A percentile compares a stretch with the other conserved stretches of the same genome.
These are phyloP conservation scores for Vachellia collinsii DNA, from an alignment of 306 rosid genomes.

Conservation along the genomic window DNA sequence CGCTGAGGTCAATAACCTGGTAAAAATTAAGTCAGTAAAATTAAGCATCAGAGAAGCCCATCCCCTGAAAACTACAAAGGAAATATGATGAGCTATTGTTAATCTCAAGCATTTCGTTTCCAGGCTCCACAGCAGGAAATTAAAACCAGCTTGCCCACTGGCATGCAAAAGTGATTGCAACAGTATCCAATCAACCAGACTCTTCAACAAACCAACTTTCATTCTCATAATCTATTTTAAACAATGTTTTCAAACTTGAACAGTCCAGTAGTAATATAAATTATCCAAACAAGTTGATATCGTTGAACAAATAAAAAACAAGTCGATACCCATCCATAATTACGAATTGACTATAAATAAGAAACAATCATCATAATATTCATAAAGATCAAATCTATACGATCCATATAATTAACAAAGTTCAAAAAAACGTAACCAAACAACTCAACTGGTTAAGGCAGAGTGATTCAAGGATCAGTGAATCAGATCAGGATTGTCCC, in stretches of 20 bases:
- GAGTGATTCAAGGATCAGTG: no score
- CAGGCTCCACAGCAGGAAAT: not conserved
- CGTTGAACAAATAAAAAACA: not conserved
- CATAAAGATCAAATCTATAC: not conserved
- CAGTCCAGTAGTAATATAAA: not conserved
- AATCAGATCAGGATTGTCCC: no score
- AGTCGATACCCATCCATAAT: not conserved
- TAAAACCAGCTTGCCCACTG: slow-evolving; percentile 3
- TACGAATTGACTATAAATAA: not conserved
- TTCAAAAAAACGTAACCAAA: no score
- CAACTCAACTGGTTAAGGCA: no score
- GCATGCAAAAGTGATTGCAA: not conserved
- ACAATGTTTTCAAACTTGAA: not conserved
- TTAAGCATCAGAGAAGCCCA: slow-evolving; percentile 12
- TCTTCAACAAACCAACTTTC: no score
- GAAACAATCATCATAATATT: not conserved
- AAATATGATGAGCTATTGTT: slow-evolving; percentile 7
- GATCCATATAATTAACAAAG: not conserved
- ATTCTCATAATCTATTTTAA: not conserved
- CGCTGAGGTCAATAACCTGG: slow-evolving; percentile 85
- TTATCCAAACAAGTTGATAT: not conserved
- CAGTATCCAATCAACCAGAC: not conserved
- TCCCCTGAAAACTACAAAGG: slow-evolving; percentile 21
- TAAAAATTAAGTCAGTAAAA: slow-evolving; percentile 32
- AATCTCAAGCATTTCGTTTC: not conserved